Percentiles rank a stretch among this genome's conserved stretches.
These are phyloP conservation scores for Rhizophagus sp. DNA, from an alignment of 192 early-diverging fungal species.

Conservation along the genomic window DNA sequence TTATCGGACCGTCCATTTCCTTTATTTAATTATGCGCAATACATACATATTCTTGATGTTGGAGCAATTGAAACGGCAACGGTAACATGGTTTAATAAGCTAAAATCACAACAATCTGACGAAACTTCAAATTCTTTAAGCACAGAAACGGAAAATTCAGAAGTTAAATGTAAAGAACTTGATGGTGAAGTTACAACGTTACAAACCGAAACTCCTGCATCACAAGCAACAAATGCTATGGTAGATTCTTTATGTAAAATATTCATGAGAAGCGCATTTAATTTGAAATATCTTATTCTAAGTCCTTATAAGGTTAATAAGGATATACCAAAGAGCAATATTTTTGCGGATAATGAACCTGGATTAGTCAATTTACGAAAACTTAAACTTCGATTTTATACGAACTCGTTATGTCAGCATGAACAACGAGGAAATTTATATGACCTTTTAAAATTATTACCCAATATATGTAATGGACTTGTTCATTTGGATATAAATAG, in stretches of 20 bases:
- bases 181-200: not conserved
- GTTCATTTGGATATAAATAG: not conserved
- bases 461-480: not conserved
- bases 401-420: not conserved
- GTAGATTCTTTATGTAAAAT: not conserved
- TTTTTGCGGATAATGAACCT: not conserved
- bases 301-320: not conserved
- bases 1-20: not conserved
- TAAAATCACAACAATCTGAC: not conserved
- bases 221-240: not conserved
- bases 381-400: not conserved
- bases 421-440: not conserved
- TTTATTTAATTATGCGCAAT: slow-evolving; percentile 10
- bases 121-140: not conserved
- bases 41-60: not conserved
- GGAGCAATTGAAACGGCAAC: not conserved
- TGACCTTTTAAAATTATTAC: not conserved
- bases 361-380: not conserved
- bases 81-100: not conserved
- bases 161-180: too few relatives aligned
- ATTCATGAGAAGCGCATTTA: not conserved
- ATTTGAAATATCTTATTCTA: not conserved
- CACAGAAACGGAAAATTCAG: too few relatives aligned
- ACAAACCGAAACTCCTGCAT: not conserved
- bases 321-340: not conserved